phyloP scores from a whole-genome alignment of 78 protist species.

The Salpingoeca rosetta region DNA sequence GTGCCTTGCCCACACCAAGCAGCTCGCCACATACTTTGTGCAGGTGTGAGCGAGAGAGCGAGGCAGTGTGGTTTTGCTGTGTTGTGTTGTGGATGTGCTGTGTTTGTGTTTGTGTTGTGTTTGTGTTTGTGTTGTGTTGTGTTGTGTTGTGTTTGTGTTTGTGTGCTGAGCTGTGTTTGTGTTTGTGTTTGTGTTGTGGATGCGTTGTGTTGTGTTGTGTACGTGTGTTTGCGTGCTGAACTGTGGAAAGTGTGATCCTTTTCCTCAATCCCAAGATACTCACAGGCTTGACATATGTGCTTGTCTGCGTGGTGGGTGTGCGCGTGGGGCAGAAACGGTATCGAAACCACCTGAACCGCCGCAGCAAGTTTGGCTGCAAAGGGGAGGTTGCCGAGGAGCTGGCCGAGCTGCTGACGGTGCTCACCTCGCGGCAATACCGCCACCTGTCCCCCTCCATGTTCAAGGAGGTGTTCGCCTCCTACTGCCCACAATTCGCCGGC shows the following conservation, averaged over 20 bases:
- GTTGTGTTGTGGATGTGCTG: not conserved
- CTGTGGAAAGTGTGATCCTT: too few species aligned
- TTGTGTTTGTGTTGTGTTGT: not conserved
- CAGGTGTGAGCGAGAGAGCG: not conserved
- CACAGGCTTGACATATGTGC: too few species aligned
- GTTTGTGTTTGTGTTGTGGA: not conserved
- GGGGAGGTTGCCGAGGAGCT: constrained; percentile 66
- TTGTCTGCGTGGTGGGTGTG: too few species aligned
- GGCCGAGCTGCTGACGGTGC: not conserved
- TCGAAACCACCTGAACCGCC: constrained; percentile 45
- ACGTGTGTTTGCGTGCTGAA: too few species aligned
- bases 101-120: not conserved
- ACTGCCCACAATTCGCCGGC: constrained; percentile 59
- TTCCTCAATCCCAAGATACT: too few species aligned
- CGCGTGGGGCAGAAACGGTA: not conserved
- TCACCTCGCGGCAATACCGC: not conserved
- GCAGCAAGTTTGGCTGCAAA: constrained; percentile 67
- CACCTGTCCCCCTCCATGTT: not conserved
- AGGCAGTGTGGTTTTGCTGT: not conserved
- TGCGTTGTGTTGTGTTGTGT: not conserved
- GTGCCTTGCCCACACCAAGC: constrained; percentile 66
- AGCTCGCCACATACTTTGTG: constrained; percentile 47
- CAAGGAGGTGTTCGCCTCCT: not conserved
- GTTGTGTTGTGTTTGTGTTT: not conserved
- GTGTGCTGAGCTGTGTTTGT: not conserved